phyloP scores from a whole-genome alignment of 2,329 filamentous ascomycete genomes.

The Aspergillus quadrilineatus region DNA sequence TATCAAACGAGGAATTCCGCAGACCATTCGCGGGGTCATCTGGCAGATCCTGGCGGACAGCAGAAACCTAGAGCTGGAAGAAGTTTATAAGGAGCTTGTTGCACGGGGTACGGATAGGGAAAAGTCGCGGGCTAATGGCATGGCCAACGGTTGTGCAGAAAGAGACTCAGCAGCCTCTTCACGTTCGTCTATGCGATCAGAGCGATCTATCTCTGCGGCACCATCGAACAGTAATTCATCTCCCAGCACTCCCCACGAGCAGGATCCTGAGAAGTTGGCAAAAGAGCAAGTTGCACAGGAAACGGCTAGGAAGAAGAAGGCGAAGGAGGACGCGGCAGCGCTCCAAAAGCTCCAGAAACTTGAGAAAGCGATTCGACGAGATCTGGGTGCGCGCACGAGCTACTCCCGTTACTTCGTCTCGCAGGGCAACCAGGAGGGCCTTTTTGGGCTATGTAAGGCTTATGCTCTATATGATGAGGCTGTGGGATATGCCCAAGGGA shows the following conservation, averaged over 20 bases:
- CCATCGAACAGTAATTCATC: slow-evolving; percentile 56
- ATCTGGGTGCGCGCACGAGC: slow-evolving; percentile 88
- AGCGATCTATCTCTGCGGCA: slow-evolving; percentile 63
- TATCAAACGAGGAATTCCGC: slow-evolving; percentile 90
- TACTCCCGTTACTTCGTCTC: slow-evolving; percentile 95
- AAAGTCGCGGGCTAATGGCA: slow-evolving; percentile 57
- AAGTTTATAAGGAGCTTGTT: slow-evolving; percentile 79
- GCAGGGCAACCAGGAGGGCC: slow-evolving; percentile 84
- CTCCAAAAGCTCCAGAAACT: slow-evolving; percentile 77
- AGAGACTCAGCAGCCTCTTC: slow-evolving; percentile 65
- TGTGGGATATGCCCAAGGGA: slow-evolving; percentile 95
- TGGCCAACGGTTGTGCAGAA: slow-evolving; percentile 57
- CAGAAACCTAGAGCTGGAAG: slow-evolving; percentile 86
- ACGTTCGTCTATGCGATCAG: slow-evolving; percentile 80
- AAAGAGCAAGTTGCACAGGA: slow-evolving; percentile 65
- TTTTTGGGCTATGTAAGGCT: slow-evolving; percentile 95
- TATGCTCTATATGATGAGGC: slow-evolving; percentile 93
- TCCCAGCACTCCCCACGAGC: slow-evolving; percentile 60
- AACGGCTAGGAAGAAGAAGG: slow-evolving; percentile 71
- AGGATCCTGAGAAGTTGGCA: slow-evolving; percentile 61
- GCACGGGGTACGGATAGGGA: slow-evolving; percentile 79
- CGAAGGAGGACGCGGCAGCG: slow-evolving; percentile 71
- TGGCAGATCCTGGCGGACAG: slow-evolving; percentile 97
- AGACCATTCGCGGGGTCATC: slow-evolving; percentile 93
- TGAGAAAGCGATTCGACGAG: slow-evolving; percentile 87